These are phyloP conservation scores for Tuber borchii DNA, from an alignment of 495 filamentous ascomycete genomes.

Conservation along the genomic window DNA sequence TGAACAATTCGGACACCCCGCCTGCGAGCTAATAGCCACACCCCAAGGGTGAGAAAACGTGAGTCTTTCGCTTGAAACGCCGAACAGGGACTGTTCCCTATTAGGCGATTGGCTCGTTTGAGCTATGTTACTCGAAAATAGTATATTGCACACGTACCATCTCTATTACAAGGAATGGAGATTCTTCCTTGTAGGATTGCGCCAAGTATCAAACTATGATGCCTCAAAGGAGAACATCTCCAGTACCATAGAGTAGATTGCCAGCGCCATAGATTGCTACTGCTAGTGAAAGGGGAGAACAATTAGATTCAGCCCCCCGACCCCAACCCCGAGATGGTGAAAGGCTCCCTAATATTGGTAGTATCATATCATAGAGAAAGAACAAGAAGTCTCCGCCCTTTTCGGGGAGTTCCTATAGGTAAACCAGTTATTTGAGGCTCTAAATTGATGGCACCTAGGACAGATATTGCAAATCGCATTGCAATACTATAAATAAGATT, in stretches of 20 bases:
- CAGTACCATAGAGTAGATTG: background rate
- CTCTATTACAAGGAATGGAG: background rate
- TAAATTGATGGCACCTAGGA: too few species aligned
- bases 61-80: background rate
- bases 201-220: background rate
- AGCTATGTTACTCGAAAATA: background rate
- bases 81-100: background rate
- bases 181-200: background rate
- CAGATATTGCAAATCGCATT: too few species aligned
- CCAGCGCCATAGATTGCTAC: background rate
- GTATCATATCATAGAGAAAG: too few species aligned
- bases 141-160: background rate
- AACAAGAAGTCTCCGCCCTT: background rate
- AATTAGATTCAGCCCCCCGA: too few species aligned
- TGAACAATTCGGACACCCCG: background rate
- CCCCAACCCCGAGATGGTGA: background rate
- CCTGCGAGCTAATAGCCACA: background rate
- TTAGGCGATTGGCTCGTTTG: background rate
- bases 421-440: background rate
- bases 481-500: too few species aligned
- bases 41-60: background rate
- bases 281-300: background rate
- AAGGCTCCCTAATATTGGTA: background rate
- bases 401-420: background rate
- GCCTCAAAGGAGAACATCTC: background rate